Conservation (phyloP, 495 filamentous ascomycete species). For the Collariella sp. region DNA sequence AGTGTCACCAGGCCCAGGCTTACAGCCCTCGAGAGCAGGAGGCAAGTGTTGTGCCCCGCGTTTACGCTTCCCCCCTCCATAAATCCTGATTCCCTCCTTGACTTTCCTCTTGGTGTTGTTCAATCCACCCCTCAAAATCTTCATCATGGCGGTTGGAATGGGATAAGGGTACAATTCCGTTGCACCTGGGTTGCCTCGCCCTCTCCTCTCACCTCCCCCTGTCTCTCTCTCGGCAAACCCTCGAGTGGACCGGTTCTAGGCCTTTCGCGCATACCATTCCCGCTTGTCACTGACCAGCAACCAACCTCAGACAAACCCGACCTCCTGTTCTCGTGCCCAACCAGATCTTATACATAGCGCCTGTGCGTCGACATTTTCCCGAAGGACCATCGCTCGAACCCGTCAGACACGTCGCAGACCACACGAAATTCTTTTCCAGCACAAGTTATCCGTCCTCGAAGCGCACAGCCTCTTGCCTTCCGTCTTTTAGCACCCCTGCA, state of each 20-base stretch:
- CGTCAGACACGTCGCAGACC: neutral
- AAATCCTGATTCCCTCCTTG: neutral
- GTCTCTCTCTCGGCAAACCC: slow-evolving; percentile 7
- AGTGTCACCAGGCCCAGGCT: slow-evolving; percentile 12
- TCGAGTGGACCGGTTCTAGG: slow-evolving; percentile 21
- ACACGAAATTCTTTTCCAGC: neutral
- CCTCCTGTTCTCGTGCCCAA: slow-evolving; percentile 13
- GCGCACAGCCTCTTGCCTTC: neutral
- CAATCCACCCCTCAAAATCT: slow-evolving; percentile 1
- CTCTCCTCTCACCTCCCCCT: slow-evolving; percentile 5
- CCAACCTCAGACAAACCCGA: slow-evolving; percentile 10
- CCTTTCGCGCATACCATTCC: slow-evolving; percentile 14
- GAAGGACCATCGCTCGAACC: neutral
- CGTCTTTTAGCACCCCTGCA: slow-evolving; percentile 7
- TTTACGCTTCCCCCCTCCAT: neutral
- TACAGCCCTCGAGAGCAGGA: neutral
- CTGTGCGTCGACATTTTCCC: slow-evolving; percentile 6
- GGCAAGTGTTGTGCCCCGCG: slow-evolving; percentile 7
- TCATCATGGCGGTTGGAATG: slow-evolving; percentile 20
- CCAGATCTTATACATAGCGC: neutral
- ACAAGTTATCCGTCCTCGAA: neutral
- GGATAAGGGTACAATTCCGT: slow-evolving; percentile 13
- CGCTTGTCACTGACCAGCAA: slow-evolving; percentile 18
- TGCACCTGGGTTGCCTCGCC: slow-evolving; percentile 11
- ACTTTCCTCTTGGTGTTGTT: neutral